Percentiles rank a stretch among this genome's conserved stretches.
phyloP scores from a whole-genome alignment of 352 stramenopile species.

The Phytophthora europaea region DNA sequence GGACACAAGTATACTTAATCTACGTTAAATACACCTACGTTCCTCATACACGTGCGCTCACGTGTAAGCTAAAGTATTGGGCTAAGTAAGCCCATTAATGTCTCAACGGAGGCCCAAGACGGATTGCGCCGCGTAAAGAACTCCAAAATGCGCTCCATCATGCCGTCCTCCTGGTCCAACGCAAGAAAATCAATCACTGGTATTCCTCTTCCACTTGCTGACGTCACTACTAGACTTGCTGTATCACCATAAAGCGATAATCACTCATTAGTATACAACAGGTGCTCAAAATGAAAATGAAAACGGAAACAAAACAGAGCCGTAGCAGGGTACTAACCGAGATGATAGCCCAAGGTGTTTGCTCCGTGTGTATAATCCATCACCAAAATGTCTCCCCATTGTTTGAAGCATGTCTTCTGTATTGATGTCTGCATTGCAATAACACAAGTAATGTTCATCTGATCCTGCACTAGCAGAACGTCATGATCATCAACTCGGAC shows the following conservation, averaged over 20 bases:
- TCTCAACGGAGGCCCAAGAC: neutral
- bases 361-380: slow-evolving; percentile 21
- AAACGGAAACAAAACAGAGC: neutral
- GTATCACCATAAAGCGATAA: slow-evolving; percentile 8
- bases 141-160: slow-evolving; percentile 17
- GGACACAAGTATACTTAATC: no score
- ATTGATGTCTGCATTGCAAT: slow-evolving; percentile 11
- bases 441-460: slow-evolving; percentile 11
- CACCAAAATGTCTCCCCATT: slow-evolving; percentile 7
- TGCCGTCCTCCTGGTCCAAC: slow-evolving; percentile 20
- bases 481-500: slow-evolving; percentile 8
- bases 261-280: neutral
- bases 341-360: slow-evolving; percentile 24
- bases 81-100: no score
- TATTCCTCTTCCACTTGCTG: slow-evolving; percentile 22
- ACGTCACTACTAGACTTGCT: slow-evolving; percentile 29
- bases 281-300: neutral
- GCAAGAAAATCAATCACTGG: slow-evolving; percentile 34
- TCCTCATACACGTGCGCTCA: no score
- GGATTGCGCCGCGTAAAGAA: slow-evolving; percentile 10
- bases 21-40: no score
- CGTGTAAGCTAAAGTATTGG: no score
- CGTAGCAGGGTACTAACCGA: neutral
- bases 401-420: slow-evolving; percentile 12
- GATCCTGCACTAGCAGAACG: slow-evolving; percentile 12